Conservation (phyloP, 805 yeast species). For the Kuraishia molischiana region DNA sequence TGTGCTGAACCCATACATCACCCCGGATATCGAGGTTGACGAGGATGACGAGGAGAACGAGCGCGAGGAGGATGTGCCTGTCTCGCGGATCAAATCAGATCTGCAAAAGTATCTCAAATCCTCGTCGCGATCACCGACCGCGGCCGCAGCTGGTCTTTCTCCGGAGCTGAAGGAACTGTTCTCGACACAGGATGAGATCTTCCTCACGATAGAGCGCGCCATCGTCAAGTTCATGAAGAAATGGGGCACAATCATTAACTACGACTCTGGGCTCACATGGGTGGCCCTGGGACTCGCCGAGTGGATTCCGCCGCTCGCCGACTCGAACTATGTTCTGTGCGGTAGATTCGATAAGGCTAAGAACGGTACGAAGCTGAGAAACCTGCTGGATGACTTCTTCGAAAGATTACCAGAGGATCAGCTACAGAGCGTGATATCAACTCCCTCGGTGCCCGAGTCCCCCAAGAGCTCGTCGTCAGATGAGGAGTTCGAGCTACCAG, state of each 20-base stretch:
- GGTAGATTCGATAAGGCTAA: slow-evolving; percentile 38
- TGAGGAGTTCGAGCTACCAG: not conserved
- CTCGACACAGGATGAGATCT: slow-evolving; percentile 40
- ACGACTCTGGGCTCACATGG: slow-evolving; percentile 82
- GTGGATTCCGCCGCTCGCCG: slow-evolving; percentile 67
- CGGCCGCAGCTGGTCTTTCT: slow-evolving; percentile 9
- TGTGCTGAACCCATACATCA: slow-evolving; percentile 65
- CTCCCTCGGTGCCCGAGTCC: not conserved
- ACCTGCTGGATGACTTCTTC: slow-evolving; percentile 20
- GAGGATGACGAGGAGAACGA: slow-evolving; percentile 21
- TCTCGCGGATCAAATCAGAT: slow-evolving; percentile 1
- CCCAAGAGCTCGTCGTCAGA: not conserved
- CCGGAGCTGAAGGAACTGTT: slow-evolving; percentile 23
- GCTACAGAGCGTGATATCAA: not conserved
- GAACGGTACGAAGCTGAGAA: slow-evolving; percentile 24
- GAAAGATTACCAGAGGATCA: slow-evolving; percentile 11
- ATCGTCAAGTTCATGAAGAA: slow-evolving; percentile 55
- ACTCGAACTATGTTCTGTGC: slow-evolving; percentile 42
- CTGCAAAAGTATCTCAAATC: slow-evolving; percentile 1
- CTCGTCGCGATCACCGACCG: slow-evolving; percentile 1
- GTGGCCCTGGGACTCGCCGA: slow-evolving; percentile 81
- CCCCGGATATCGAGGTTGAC: slow-evolving; percentile 41
- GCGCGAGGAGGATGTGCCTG: slow-evolving; percentile 11
- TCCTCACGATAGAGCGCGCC: slow-evolving; percentile 47
- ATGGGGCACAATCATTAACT: slow-evolving; percentile 72